phyloP scores from a whole-genome alignment of 352 stramenopile species.

The Pythium rhizo-oryzae region DNA sequence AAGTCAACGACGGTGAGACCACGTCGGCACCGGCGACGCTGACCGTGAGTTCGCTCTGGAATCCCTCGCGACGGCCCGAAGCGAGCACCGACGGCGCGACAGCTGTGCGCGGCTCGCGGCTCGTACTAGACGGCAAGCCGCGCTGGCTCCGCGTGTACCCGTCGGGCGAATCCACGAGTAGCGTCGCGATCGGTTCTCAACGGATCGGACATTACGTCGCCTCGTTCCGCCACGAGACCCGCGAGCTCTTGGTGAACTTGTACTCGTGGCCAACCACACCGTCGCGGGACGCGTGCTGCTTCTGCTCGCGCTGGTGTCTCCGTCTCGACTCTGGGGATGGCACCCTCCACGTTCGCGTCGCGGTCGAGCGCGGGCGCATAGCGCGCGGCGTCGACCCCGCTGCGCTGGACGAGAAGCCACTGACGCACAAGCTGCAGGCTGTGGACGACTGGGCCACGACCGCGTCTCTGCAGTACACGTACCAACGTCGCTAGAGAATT shows the following conservation, averaged over 20 bases:
- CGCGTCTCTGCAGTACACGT: constrained; percentile 13
- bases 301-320: constrained; percentile 12
- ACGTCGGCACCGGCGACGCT: neutral
- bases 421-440: constrained; percentile 13
- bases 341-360: neutral
- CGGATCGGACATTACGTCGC: constrained; percentile 23
- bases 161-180: constrained; percentile 22
- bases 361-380: constrained; percentile 6
- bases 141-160: constrained; percentile 24
- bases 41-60: constrained; percentile 11
- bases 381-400: constrained; percentile 3
- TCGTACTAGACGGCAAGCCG: constrained; percentile 14
- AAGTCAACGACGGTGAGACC: neutral
- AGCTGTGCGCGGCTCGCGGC: neutral
- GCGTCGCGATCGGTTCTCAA: constrained; percentile 2
- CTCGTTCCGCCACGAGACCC: constrained; percentile 4
- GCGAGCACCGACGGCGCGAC: neutral
- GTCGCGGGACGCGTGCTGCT: constrained; percentile 2
- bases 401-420: constrained; percentile 11
- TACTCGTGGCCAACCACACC: constrained; percentile 17
- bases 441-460: constrained; percentile 17
- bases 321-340: neutral
- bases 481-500: neutral
- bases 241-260: constrained; percentile 18
- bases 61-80: neutral